phyloP scores from a whole-genome alignment of 2,329 filamentous ascomycete genomes.

The Neonectria ditissima region DNA sequence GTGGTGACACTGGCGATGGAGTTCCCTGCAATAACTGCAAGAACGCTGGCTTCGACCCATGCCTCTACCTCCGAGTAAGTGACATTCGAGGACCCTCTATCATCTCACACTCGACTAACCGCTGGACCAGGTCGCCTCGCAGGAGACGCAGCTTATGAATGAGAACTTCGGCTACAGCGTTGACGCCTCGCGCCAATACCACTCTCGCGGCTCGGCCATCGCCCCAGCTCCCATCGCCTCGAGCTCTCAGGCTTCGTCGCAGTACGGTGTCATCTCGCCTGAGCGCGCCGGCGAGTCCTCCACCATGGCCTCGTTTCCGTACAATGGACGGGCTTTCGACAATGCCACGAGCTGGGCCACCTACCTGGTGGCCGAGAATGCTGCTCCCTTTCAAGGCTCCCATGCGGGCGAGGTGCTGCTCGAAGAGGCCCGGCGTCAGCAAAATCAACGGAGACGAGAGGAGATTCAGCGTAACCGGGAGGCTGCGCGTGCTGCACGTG shows the following conservation, averaged over 20 bases:
- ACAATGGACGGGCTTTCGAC: slow-evolving; percentile 44
- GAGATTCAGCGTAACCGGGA: too few relatives aligned
- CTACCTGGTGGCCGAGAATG: slow-evolving; percentile 44
- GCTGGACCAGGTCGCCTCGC: slow-evolving; percentile 47
- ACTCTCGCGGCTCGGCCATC: slow-evolving; percentile 40
- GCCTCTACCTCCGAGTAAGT: slow-evolving; percentile 83
- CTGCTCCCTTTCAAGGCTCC: too few relatives aligned
- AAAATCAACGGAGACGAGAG: too few relatives aligned
- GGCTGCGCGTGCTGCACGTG: too few relatives aligned
- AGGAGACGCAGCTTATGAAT: slow-evolving; percentile 46
- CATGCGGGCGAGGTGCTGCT: too few relatives aligned
- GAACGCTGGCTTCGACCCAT: slow-evolving; percentile 75
- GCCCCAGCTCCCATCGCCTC: slow-evolving; percentile 32
- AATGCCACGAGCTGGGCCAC: slow-evolving; percentile 40
- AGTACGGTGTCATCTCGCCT: slow-evolving; percentile 37
- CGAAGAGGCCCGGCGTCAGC: too few relatives aligned
- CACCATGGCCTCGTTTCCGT: slow-evolving; percentile 37
- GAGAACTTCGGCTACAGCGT: slow-evolving; percentile 46
- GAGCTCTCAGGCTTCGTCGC: slow-evolving; percentile 22
- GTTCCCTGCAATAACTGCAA: slow-evolving; percentile 86
- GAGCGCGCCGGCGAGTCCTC: slow-evolving; percentile 28
- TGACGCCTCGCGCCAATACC: slow-evolving; percentile 48
- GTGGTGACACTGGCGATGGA: slow-evolving; percentile 83
- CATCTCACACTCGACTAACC: not conserved
- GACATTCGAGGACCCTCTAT: not conserved